phyloP scores from a whole-genome alignment of 129 eudicot genomes.

The Flaveria brownii region DNA sequence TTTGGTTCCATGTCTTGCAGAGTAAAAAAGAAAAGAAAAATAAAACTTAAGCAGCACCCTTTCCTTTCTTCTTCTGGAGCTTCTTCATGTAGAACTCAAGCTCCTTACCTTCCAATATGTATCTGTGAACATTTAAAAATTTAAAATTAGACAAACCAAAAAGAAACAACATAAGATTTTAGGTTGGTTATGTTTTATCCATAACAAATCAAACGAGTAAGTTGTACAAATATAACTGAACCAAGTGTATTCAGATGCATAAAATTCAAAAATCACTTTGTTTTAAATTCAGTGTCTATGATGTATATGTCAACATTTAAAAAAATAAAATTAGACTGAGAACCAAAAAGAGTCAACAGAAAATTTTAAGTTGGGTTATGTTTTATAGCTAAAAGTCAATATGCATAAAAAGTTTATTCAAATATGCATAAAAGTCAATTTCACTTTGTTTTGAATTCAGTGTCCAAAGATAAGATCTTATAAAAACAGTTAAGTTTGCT shows the following conservation, averaged over 20 bases:
- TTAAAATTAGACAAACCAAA: neutral
- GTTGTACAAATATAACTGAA: neutral
- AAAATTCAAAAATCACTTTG: neutral
- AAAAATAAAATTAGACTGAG: too few species aligned
- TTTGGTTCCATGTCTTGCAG: slow-evolving; percentile 30
- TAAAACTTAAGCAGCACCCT: slow-evolving; percentile 53
- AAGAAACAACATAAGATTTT: neutral
- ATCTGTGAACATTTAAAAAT: slow-evolving; percentile 35
- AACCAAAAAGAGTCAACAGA: too few species aligned
- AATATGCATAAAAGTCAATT: too few species aligned
- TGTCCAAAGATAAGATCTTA: neutral
- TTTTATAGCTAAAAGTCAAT: too few species aligned
- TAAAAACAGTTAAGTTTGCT: neutral
- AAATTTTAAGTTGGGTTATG: too few species aligned
- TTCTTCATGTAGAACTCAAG: slow-evolving; percentile 87
- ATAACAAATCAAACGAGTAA: neutral
- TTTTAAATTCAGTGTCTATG: too few species aligned
- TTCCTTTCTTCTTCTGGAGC: slow-evolving; percentile 83
- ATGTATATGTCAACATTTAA: too few species aligned
- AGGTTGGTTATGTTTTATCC: neutral
- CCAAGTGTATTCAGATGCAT: neutral
- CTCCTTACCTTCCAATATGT: slow-evolving; percentile 90
- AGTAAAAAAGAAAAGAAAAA: neutral
- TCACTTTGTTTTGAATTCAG: too few species aligned
- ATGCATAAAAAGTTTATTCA: too few species aligned